Evolutionary conservation across 2,329 filamentous ascomycete genomes (phyloP), one percentile per base, ranked within the genome.

Genomic region (Scleromitrula shiraiana): DNA sequence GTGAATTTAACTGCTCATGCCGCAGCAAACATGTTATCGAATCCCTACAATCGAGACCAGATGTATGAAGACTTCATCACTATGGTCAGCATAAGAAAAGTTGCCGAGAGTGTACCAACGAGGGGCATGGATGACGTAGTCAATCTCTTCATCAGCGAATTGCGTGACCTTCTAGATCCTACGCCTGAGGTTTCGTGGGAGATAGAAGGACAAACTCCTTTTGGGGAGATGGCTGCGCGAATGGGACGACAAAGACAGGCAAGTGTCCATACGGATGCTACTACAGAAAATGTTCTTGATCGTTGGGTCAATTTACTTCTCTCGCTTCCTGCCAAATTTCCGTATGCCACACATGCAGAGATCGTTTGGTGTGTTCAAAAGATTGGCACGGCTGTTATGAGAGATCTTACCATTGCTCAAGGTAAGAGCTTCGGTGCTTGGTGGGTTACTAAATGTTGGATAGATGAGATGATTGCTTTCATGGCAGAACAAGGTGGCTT

Each of bases 361-460:
- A 77, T 94, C 49, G 78, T 93, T 8, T 83, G 83, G 67, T 88
- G 82, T 55, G 82, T 91, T 33, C 83, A 88, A 57, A 76, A 82
- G 20, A 72, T 93, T 19, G 83, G 86, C 10, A 88, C 84, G 7
- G 81, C 85, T 17, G 83, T 87, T 15, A 80, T 93, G 70, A 77
- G 88, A 46, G 88, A 94, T 59, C 77, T 94, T 49, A 93, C 87
- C 0, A 81, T 93, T 42, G 75, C 80, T 33, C 82, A 85, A 55
- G 85, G 84, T 15, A 80, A 83, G 62, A 90, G 85, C 61, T 94
- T 91, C 61, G 84, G 86, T n/a, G 83, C 85, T 5, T 94, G 88
- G 88, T 93, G 87, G 87, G 86, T 96, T 50, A 89, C 89, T 3
- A 95, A 96, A 65, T 90, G 91, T 50, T 97, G 91, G 75, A 78